Percentiles rank a stretch among this genome's conserved stretches.
Conservation (phyloP, 257 asterid species). For the Coffea eugenioides region DNA sequence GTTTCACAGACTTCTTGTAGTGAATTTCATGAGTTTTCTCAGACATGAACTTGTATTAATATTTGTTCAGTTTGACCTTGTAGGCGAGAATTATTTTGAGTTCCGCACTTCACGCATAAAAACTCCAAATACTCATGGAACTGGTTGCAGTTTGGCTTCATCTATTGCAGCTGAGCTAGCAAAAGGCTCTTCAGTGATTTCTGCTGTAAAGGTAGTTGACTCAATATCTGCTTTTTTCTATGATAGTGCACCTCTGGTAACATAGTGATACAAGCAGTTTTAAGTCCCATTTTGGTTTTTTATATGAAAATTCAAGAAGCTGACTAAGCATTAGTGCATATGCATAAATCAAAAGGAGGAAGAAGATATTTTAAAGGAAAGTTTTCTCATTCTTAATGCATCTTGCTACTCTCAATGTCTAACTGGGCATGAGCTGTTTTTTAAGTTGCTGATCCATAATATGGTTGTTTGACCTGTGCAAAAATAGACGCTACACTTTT, state of each 20-base stretch:
- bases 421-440: neutral
- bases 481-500: neutral
- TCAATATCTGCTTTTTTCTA: neutral
- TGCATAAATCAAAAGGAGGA: neutral
- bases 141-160: slow-evolving; percentile 96
- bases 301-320: neutral
- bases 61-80: slow-evolving; percentile 24
- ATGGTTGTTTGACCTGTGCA: neutral
- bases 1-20: slow-evolving; percentile 14
- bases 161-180: slow-evolving; percentile 94
- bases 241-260: neutral
- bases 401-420: neutral
- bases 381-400: neutral
- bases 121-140: slow-evolving; percentile 85
- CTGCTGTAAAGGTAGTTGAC: slow-evolving; percentile 70
- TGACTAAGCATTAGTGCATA: neutral
- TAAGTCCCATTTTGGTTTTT: neutral
- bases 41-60: neutral
- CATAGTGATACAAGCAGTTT: neutral
- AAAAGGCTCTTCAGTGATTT: slow-evolving; percentile 65
- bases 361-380: neutral
- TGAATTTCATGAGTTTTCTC: neutral
- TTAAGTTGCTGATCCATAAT: neutral
- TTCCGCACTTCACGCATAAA: slow-evolving; percentile 64
- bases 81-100: slow-evolving; percentile 77